Evolutionary conservation across 2,329 filamentous ascomycete genomes (phyloP).

Genomic region (Endothia cerciana): DNA sequence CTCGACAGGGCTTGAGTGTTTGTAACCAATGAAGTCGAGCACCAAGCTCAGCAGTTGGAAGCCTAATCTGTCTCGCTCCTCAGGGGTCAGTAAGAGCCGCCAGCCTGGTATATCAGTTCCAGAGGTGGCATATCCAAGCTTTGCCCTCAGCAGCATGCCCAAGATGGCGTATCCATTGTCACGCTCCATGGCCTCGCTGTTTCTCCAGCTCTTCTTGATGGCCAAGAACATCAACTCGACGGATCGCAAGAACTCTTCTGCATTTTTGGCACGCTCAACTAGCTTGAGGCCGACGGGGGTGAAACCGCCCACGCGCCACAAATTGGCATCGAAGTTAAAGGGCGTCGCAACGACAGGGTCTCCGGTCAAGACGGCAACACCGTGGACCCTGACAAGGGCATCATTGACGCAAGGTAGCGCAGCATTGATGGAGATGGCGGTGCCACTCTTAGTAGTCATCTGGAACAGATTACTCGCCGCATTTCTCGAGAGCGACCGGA

Average conservation of each 20-base stretch:
- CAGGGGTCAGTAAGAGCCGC: constrained; percentile 51
- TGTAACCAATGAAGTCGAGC: constrained; percentile 86
- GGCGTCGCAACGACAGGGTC: constrained; percentile 81
- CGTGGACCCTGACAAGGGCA: constrained; percentile 79
- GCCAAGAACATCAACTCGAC: constrained; percentile 85
- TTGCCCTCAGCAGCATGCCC: constrained; percentile 80
- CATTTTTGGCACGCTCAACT: constrained; percentile 73
- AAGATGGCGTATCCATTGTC: constrained; percentile 93
- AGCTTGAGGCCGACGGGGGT: constrained; percentile 83
- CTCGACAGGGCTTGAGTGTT: constrained; percentile 75
- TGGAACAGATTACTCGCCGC: constrained; percentile 70
- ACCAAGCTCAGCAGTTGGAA: constrained; percentile 75
- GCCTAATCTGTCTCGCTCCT: constrained; percentile 59
- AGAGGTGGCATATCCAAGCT: constrained; percentile 63
- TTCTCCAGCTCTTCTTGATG: constrained; percentile 90
- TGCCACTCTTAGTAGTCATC: constrained; percentile 72
- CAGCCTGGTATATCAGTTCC: constrained; percentile 39
- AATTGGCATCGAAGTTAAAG: constrained; percentile 84
- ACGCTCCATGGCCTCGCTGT: constrained; percentile 97
- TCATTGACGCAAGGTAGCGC: constrained; percentile 87
- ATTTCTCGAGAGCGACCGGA: constrained; percentile 74
- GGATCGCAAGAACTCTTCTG: constrained; percentile 73
- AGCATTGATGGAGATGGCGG: constrained; percentile 83
- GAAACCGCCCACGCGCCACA: constrained; percentile 93
- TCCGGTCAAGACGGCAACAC: constrained; percentile 81